A percentile compares a stretch with the other conserved stretches of the same genome.
These are phyloP conservation scores for Casuarina equisetifolia DNA, from an alignment of 306 rosid genomes.

Conservation along the genomic window DNA sequence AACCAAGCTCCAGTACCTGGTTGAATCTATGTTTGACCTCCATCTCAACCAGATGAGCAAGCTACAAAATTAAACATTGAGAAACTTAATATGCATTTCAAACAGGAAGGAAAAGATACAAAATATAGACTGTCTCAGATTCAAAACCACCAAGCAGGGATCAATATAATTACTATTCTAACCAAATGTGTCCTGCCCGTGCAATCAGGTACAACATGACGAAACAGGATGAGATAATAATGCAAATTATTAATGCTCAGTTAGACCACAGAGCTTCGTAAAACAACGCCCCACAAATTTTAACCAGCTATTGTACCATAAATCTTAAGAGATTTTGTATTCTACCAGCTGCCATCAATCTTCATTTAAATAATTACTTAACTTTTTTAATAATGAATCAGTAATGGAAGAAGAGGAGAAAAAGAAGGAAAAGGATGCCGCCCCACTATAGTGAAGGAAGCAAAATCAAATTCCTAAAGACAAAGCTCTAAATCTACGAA, in stretches of 20 bases:
- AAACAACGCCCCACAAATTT: neutral
- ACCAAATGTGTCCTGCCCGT: neutral
- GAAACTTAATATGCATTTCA: slow-evolving; percentile 12
- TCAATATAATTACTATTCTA: neutral
- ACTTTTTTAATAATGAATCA: neutral
- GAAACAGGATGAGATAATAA: slow-evolving; percentile 1
- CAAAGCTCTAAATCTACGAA: neutral
- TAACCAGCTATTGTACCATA: no score
- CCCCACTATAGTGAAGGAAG: neutral
- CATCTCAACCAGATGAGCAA: slow-evolving; percentile 94
- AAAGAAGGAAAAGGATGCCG: neutral
- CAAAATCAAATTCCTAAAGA: neutral
- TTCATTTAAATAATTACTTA: neutral
- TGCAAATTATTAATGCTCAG: neutral
- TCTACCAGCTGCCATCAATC: neutral
- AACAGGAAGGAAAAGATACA: slow-evolving; percentile 3
- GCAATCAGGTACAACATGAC: neutral
- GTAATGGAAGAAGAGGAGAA: neutral
- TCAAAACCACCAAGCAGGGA: neutral
- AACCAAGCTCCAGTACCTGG: slow-evolving; percentile 88
- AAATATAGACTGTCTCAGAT: neutral
- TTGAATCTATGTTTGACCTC: slow-evolving; percentile 95
- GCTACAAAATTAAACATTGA: slow-evolving; percentile 48
- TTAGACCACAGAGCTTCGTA: neutral
- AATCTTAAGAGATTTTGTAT: neutral